phyloP scores from a whole-genome alignment of 1,284 basidiomycete species.

The Omphalotus olearius region DNA sequence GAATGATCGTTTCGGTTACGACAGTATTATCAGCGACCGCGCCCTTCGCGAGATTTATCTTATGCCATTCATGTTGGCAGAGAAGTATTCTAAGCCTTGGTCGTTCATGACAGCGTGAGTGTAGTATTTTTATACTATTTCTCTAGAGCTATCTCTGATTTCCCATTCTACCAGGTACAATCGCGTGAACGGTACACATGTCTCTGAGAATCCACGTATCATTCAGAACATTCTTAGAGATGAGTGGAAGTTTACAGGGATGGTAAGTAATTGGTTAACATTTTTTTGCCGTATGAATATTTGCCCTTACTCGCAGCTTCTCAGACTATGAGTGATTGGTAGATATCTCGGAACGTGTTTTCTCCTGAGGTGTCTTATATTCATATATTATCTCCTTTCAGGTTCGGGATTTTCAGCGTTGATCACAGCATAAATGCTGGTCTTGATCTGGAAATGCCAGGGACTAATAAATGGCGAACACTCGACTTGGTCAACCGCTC shows the following conservation, averaged over 20 bases:
- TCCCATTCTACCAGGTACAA: constrained; percentile 45
- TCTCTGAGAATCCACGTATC: constrained; percentile 61
- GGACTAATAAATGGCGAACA: constrained; percentile 65
- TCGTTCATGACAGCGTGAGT: constrained; percentile 69
- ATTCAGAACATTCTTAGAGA: constrained; percentile 64
- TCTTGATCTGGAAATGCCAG: constrained; percentile 80
- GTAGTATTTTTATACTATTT: neutral
- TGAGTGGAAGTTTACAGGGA: constrained; percentile 74
- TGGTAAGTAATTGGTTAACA: constrained; percentile 28
- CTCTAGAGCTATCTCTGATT: neutral
- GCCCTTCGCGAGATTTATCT: constrained; percentile 81
- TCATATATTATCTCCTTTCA: constrained; percentile 20
- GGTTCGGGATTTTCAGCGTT: constrained; percentile 69
- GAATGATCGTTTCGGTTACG: constrained; percentile 60
- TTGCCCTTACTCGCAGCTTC: neutral
- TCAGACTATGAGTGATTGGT: constrained; percentile 72
- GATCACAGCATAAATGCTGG: constrained; percentile 67
- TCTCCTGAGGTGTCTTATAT: neutral
- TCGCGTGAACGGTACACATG: constrained; percentile 69
- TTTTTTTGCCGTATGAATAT: neutral
- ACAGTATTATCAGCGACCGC: constrained; percentile 59
- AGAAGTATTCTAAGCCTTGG: constrained; percentile 69
- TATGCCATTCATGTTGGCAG: constrained; percentile 80
- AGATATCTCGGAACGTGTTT: constrained; percentile 12
- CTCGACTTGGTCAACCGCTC: constrained; percentile 62